Evolutionary conservation across 441 rosid species (phyloP).

Genomic region (Populus hybrid): DNA sequence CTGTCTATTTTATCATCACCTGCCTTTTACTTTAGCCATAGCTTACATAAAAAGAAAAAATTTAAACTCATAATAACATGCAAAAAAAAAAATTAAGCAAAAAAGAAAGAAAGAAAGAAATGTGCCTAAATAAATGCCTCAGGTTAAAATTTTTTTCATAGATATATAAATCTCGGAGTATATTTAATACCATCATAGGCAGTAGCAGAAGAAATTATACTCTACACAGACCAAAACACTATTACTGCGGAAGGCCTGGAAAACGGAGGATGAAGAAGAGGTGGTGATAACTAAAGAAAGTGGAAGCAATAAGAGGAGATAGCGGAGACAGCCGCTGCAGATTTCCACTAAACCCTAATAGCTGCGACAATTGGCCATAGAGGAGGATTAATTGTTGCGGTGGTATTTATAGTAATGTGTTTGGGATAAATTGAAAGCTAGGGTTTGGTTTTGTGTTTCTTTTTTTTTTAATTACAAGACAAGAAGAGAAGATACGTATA

Average conservation of each 20-base stretch:
- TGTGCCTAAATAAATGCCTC: slow-evolving; percentile 19
- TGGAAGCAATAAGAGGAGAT: background rate
- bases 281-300: background rate
- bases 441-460: background rate
- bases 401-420: background rate
- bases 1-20: slow-evolving; percentile 45
- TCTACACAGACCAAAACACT: background rate
- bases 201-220: background rate
- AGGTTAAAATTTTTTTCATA: slow-evolving; percentile 21
- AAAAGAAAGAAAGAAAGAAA: background rate
- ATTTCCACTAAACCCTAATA: background rate
- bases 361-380: background rate
- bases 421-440: background rate
- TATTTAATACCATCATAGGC: slow-evolving; percentile 53
- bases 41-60: no score
- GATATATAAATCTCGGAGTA: slow-evolving; percentile 35
- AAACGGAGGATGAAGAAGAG: no score
- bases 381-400: background rate
- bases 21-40: slow-evolving; percentile 15
- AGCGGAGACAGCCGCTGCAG: background rate
- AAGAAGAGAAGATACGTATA: background rate
- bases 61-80: background rate
- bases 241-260: no score
- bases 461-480: background rate
- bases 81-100: background rate